A percentile compares a stretch with the other conserved stretches of the same genome.
phyloP scores from a whole-genome alignment of 768 basidiomycete species.

The Phanerochaete sordida region DNA sequence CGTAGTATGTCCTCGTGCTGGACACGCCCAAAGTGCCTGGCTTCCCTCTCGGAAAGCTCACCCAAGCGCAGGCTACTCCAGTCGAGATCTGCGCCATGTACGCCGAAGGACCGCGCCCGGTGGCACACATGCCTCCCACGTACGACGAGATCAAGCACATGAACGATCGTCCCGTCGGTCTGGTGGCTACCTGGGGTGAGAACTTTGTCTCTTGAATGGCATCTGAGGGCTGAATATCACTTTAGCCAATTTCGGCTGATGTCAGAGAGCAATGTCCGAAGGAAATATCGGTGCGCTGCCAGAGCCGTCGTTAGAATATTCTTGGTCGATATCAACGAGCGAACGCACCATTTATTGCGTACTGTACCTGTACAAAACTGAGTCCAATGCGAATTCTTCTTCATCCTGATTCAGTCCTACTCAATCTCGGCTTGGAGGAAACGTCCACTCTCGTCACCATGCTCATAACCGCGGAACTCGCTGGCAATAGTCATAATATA shows the following conservation, averaged over 20 bases:
- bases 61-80: not conserved
- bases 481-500: no score
- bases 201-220: not conserved
- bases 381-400: no score
- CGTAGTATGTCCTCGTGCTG: constrained; percentile 10
- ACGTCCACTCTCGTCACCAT: no score
- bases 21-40: not conserved
- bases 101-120: constrained; percentile 11
- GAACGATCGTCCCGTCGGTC: not conserved
- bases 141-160: constrained; percentile 1
- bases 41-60: not conserved
- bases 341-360: no score
- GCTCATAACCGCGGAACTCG: no score
- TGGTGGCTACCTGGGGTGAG: not conserved
- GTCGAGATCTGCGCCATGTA: constrained; percentile 12
- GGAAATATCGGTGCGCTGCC: no score
- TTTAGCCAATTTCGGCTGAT: not conserved
- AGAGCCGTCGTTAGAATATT: no score
- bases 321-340: no score
- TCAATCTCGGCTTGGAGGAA: no score
- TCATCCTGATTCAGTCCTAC: no score
- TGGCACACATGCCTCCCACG: constrained; percentile 6
- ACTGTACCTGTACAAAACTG: no score
- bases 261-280: no score
- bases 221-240: not conserved